Base-by-base conservation (phyloP, 345 rosid genomes). In the Murraya koenigii region DNA sequence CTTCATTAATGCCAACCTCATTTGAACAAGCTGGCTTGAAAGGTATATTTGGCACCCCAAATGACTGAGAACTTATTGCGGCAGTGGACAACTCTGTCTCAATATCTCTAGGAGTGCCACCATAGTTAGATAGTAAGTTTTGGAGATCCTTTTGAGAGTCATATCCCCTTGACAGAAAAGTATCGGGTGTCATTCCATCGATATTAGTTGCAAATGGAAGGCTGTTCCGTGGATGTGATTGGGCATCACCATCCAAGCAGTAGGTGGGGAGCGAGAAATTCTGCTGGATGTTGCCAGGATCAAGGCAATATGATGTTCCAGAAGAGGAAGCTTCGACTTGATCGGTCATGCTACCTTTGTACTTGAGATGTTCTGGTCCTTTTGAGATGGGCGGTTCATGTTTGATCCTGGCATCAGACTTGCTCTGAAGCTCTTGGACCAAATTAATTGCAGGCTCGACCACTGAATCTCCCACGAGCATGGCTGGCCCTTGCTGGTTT, bases 81-180 rank as follows among this genome's bases (percentile, higher is more conserved):
- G 98, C 96, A 78, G 95, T 90, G 60, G 99, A 84, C 80, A 93
- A 86, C 77, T 96, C 99, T 5, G 97, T 96, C 80, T 91, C 97
- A 69, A 95, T 92, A 79, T 93, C 98, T 78, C 89, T 90, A 56
- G 92, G 90, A 33, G 86, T 82, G 63, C 90, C 86, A 62, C 95
- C 95, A 86, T 91, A 96, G 80, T 88, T 92, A 47, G 92, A 82
- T 77, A 96, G 94, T 89, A 96, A 82, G 88, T 94, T 91, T 76
- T 94, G 99, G 26, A 96, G 92, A 84, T 96, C 99, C 88, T 93
- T 96, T 80, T 92, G 97, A 68, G 98, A 91, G 81, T 94, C 97
- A 74, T 84, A 94, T 73, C 91, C 99, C 81, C 97, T 90, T 1
- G 97, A 87, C 82, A 96, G 83, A 75, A 96, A 71, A 10, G 90